Evolutionary conservation across 345 rosid species (phyloP).

Genomic region (Adansonia digitata): DNA sequence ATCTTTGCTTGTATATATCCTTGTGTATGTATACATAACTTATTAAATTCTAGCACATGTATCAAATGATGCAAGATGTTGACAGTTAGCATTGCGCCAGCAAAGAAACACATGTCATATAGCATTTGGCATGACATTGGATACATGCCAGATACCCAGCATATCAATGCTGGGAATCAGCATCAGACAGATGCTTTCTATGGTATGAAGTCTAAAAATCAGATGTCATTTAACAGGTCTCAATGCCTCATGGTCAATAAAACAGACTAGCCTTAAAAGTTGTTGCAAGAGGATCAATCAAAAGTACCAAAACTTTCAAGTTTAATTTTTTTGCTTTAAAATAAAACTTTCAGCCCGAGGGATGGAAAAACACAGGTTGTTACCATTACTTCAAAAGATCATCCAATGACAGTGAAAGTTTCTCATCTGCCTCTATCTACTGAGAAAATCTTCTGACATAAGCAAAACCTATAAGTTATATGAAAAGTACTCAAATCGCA

Average conservation of each 20-base stretch:
- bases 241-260: neutral
- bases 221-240: neutral
- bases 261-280: neutral
- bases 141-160: neutral
- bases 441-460: slow-evolving; percentile 2
- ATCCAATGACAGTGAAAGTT: neutral
- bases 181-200: neutral
- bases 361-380: neutral
- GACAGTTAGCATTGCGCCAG: neutral
- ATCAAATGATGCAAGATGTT: neutral
- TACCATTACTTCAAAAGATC: neutral
- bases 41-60: no score
- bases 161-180: neutral
- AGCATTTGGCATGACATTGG: neutral
- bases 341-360: no score
- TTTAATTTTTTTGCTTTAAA: no score
- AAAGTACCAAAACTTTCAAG: no score
- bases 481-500: slow-evolving; percentile 14
- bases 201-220: neutral
- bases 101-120: neutral
- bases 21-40: no score
- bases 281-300: neutral
- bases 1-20: no score
- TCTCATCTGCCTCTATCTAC: neutral
- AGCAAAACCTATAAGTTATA: slow-evolving; percentile 6